A percentile compares a stretch with the other conserved stretches of the same genome.
Conservation (phyloP, 1,284 basidiomycete species). For the Trichosporon sp. region DNA sequence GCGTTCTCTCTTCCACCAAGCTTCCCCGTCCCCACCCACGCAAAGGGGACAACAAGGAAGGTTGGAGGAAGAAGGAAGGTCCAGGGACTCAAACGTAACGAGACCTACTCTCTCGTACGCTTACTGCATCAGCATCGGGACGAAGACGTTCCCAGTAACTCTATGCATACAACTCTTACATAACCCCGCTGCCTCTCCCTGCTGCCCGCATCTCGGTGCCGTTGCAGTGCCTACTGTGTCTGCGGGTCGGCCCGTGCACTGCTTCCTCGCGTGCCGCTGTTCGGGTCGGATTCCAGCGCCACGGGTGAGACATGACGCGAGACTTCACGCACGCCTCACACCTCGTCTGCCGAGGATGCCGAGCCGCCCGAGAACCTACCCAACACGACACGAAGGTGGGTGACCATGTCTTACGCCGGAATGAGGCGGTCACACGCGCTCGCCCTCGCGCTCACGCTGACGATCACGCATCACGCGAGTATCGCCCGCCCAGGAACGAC, state of each 20-base stretch:
- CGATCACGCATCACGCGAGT: not conserved
- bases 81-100: too few species aligned
- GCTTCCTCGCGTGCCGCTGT: not conserved
- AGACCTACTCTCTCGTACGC: not conserved
- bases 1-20: too few species aligned
- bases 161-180: slow-evolving; percentile 8
- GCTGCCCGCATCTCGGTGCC: not conserved
- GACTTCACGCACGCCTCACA: not conserved
- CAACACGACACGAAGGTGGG: too few species aligned
- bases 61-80: too few species aligned
- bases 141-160: not conserved
- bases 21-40: too few species aligned
- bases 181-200: not conserved
- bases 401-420: too few species aligned
- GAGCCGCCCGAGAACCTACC: too few species aligned
- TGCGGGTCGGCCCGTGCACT: too few species aligned
- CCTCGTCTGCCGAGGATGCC: too few species aligned
- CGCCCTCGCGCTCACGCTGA: too few species aligned
- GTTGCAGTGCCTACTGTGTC: not conserved
- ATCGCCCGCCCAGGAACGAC: slow-evolving; percentile 2
- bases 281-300: not conserved
- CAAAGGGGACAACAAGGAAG: too few species aligned
- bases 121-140: not conserved
- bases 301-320: not conserved
- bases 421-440: too few species aligned